Conservation (phyloP, 139 green algal genomes). For the Picochlorum sp. region DNA sequence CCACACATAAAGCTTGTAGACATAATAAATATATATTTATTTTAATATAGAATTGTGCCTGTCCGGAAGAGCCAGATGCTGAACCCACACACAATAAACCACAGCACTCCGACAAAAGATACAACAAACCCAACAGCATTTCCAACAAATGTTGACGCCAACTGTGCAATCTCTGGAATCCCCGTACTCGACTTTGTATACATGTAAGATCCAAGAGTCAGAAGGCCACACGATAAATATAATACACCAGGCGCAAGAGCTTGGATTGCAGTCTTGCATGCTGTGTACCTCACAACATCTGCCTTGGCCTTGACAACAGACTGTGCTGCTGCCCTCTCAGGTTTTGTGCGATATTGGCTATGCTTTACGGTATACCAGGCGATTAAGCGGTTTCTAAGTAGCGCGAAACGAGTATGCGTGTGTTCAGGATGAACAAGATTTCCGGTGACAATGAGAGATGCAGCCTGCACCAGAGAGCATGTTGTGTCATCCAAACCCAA, state of each 20-base stretch:
- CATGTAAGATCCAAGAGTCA: neutral
- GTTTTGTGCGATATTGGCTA: neutral
- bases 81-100: constrained; percentile 17
- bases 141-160: neutral
- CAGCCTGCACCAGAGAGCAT: neutral
- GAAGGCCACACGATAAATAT: neutral
- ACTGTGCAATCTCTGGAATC: neutral
- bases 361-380: constrained; percentile 29
- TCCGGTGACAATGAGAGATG: neutral
- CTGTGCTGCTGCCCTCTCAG: neutral
- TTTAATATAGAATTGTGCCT: constrained; percentile 12
- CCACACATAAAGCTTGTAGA: neutral
- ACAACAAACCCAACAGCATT: constrained; percentile 17
- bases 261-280: neutral
- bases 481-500: neutral
- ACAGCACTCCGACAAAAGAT: constrained; percentile 15
- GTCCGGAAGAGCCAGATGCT: constrained; percentile 28
- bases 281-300: neutral
- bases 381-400: constrained; percentile 22
- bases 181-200: neutral
- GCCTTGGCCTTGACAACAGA: constrained; percentile 15
- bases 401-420: constrained; percentile 13
- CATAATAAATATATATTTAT: neutral
- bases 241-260: neutral
- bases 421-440: neutral